A percentile compares a stretch with the other conserved stretches of the same genome.
phyloP scores from a whole-genome alignment of 257 asterid genomes.

The Coffea eugenioides region DNA sequence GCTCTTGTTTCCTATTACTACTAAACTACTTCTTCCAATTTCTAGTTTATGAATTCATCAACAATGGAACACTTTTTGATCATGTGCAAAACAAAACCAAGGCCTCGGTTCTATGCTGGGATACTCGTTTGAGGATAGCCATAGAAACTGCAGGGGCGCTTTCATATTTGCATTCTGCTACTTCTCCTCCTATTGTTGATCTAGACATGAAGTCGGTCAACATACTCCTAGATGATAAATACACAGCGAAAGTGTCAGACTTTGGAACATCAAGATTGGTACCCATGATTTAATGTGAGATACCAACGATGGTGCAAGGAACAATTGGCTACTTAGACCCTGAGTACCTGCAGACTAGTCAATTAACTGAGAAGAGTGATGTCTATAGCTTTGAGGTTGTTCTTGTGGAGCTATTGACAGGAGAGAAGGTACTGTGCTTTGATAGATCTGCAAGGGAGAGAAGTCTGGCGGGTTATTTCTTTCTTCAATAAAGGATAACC shows the following conservation, averaged over 20 bases:
- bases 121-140: conserved; percentile 29
- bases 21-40: too few species aligned
- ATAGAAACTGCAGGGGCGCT: conserved; percentile 32
- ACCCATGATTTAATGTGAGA: conserved; percentile 12
- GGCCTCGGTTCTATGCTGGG: conserved; percentile 23
- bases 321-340: conserved; percentile 38
- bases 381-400: conserved; percentile 44
- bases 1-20: too few species aligned
- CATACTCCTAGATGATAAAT: conserved; percentile 31
- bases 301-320: conserved; percentile 35
- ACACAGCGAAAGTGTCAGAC: conserved; percentile 26
- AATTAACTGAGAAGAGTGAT: conserved; percentile 33
- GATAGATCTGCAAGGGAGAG: conserved; percentile 26
- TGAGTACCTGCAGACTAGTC: conserved; percentile 28
- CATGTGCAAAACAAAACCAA: conserved; percentile 23
- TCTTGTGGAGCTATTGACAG: conserved; percentile 30
- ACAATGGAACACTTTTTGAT: conserved; percentile 27
- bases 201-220: conserved; percentile 33
- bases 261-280: conserved; percentile 35
- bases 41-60: conserved; percentile 35
- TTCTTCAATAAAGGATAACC: conserved; percentile 3
- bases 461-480: conserved; percentile 28
- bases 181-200: conserved; percentile 42
- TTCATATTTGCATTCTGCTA: conserved; percentile 28
- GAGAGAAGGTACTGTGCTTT: conserved; percentile 19